A percentile compares a stretch with the other conserved stretches of the same genome.
Evolutionary conservation across 1,139 yeast species (phyloP).

Genomic region (Kurtzmaniella quercitrusa): DNA sequence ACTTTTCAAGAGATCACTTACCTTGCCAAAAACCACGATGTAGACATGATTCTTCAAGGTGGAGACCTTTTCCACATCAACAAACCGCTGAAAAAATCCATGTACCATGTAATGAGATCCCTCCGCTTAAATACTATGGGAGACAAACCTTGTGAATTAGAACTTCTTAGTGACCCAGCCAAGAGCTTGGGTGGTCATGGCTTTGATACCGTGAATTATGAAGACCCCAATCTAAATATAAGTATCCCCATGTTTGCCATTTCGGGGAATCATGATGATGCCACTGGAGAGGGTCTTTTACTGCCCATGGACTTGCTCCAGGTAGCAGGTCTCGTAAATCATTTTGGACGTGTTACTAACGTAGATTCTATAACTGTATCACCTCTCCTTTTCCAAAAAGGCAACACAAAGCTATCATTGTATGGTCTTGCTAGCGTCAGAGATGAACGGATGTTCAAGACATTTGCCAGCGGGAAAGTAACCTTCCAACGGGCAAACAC

Average conservation of each 20-base stretch:
- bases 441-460: conserved; percentile 81
- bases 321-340: conserved; percentile 80
- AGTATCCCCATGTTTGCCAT: conserved; percentile 93
- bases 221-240: conserved; percentile 84
- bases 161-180: conserved; percentile 76
- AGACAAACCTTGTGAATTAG: conserved; percentile 83
- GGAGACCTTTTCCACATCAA: conserved; percentile 93
- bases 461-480: conserved; percentile 78
- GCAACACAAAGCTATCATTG: conserved; percentile 73
- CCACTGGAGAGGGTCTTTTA: conserved; percentile 83
- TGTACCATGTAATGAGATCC: conserved; percentile 78
- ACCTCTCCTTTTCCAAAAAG: conserved; percentile 84
- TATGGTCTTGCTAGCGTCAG: conserved; percentile 88
- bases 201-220: conserved; percentile 73
- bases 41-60: conserved; percentile 86
- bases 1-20: conserved; percentile 82
- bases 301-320: conserved; percentile 85
- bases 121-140: conserved; percentile 76
- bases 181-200: conserved; percentile 40
- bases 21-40: conserved; percentile 68
- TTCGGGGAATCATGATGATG: conserved; percentile 96
- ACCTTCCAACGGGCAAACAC: conserved; percentile 69
- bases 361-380: conserved; percentile 69
- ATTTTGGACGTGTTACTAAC: conserved; percentile 80
- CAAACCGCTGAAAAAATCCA: conserved; percentile 81